Base-by-base conservation (phyloP, 2,329 filamentous ascomycete species). In the Talaromyces pinophilus region DNA sequence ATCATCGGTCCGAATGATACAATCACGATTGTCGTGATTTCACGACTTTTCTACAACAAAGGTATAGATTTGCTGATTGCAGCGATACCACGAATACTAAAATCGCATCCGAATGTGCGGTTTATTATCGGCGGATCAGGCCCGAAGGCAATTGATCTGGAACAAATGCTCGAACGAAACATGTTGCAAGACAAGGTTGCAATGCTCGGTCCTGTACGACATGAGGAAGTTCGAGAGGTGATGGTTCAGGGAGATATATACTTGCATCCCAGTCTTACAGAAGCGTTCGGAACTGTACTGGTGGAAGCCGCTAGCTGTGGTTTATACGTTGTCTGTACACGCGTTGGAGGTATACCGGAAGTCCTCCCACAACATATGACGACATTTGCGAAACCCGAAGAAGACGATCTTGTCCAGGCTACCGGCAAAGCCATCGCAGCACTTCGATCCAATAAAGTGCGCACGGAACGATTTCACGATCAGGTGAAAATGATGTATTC, bases 401-500 rank as follows among this genome's bases (percentile, higher is more conserved):
- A 98, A 76, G 93, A 98, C 75, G 94, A 98, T 74, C 83, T 99
- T 11, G 94, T 99, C 0, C 85, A 88, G 50, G 95, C 94, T 3
- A 97, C 96, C 0, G 91, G 92, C 19, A 90, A 90, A 70, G 95
- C 96, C 19, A 98, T 99, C 68, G 90, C 89, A 0, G 90, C 92
- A 35, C 84, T 99, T 65, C 89, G 94, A 54, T 90, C 90, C 5
- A 94, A 93, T 71, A 92, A 90, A 72, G 90, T 99, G 33, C 89
- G 92, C 69, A 96, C 95, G 0, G 94, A 98, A 76, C 87, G 90
- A 50, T 99, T 99, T 75, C 95, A 99, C 76, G 94, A 97, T 71
- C 92, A 98, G 78, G 95, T 99, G 69, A 93, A 94, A 78, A 92
- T 91, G 82, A 98, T 98, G 95, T 99, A 99, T 81, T 96, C 92